Conservation (phyloP, 768 basidiomycete genomes). For the Tylopilus sp. region DNA sequence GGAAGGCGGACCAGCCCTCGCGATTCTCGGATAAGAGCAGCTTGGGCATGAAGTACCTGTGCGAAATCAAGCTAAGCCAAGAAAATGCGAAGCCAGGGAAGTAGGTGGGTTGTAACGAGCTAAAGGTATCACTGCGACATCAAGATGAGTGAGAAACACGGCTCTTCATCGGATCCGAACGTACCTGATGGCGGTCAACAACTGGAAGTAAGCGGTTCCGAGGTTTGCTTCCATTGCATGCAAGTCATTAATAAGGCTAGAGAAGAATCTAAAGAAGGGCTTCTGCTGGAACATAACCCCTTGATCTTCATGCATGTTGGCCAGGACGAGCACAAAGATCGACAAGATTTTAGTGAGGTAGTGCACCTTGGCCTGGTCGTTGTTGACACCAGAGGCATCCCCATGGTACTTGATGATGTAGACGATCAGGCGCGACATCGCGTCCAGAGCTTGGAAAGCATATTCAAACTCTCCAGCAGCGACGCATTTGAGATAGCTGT, state of each 20-base stretch:
- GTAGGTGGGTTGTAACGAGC: conserved; percentile 91
- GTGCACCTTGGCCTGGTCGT: conserved; percentile 93
- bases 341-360: conserved; percentile 97
- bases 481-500: conserved; percentile 76
- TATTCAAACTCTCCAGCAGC: conserved; percentile 68
- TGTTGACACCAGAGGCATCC: conserved; percentile 88
- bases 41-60: conserved; percentile 97
- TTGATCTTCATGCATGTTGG: conserved; percentile 93
- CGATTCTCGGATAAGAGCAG: conserved; percentile 82
- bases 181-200: conserved; percentile 86
- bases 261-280: conserved; percentile 98
- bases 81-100: conserved; percentile 99
- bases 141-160: not conserved
- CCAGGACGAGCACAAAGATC: conserved; percentile 93
- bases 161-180: not conserved
- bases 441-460: conserved; percentile 92
- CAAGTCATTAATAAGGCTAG: conserved; percentile 89
- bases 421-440: conserved; percentile 90
- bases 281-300: conserved; percentile 91
- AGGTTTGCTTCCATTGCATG: conserved; percentile 82
- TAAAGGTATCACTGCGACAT: conserved; percentile 78
- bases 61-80: conserved; percentile 95
- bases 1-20: conserved; percentile 97
- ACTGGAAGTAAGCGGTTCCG: conserved; percentile 85
- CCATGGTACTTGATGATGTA: conserved; percentile 99